A percentile compares a stretch with the other conserved stretches of the same genome.
These are phyloP conservation scores for Candida pseudoglaebosa DNA, from an alignment of 805 yeast species.

Conservation along the genomic window DNA sequence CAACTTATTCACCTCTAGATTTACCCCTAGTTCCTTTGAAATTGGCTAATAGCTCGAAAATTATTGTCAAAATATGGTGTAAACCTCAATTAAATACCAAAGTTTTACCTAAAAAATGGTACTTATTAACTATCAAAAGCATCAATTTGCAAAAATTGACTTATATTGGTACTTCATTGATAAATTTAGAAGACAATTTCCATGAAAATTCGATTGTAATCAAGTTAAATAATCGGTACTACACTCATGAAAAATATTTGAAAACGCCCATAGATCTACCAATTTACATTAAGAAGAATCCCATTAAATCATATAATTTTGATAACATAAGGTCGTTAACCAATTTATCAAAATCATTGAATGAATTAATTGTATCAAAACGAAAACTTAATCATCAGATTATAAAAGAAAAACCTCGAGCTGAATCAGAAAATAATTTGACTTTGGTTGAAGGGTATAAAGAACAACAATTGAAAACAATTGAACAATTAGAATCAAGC, in stretches of 20 bases:
- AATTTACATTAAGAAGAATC: background rate
- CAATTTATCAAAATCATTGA: slow-evolving; percentile 21
- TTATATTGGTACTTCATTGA: slow-evolving; percentile 5
- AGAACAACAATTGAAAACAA: slow-evolving; percentile 14
- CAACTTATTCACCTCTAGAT: slow-evolving; percentile 24
- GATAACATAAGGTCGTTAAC: slow-evolving; percentile 26
- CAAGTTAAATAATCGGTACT: slow-evolving; percentile 17
- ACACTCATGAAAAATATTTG: slow-evolving; percentile 13
- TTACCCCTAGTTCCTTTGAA: slow-evolving; percentile 17
- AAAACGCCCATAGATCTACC: background rate
- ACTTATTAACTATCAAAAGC: slow-evolving; percentile 13
- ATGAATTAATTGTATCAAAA: slow-evolving; percentile 27
- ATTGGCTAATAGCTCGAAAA: slow-evolving; percentile 5
- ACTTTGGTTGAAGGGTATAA: slow-evolving; percentile 18
- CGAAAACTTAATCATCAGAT: slow-evolving; percentile 18
- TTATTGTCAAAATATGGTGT: slow-evolving; percentile 20
- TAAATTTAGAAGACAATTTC: slow-evolving; percentile 12
- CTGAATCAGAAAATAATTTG: slow-evolving; percentile 22
- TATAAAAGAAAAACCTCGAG: slow-evolving; percentile 10
- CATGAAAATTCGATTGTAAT: slow-evolving; percentile 19
- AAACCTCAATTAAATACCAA: slow-evolving; percentile 2
- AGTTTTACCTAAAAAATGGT: slow-evolving; percentile 15
- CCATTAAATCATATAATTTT: slow-evolving; percentile 21
- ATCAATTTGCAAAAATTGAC: slow-evolving; percentile 16
- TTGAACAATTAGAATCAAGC: slow-evolving; percentile 14